Evolutionary conservation across 805 yeast genomes (phyloP).

Genomic region (Yarrowia hollandica): DNA sequence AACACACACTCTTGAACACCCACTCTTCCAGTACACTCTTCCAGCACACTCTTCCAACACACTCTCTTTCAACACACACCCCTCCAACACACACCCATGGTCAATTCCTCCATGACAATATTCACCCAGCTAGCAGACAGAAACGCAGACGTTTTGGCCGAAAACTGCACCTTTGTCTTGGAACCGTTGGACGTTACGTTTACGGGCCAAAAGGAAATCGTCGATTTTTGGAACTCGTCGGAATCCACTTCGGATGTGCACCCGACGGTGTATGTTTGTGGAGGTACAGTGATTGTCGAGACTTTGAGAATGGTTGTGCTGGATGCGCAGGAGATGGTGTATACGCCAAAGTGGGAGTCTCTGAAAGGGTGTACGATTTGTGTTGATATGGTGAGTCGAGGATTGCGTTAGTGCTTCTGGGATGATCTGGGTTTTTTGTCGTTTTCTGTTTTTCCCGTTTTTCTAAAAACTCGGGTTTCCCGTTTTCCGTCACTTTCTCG

Average conservation of each 20-base stretch:
- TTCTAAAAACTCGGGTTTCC: no score
- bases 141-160: neutral
- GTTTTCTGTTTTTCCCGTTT: neutral
- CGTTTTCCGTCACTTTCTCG: no score
- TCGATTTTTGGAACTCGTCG: neutral
- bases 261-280: neutral
- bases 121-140: neutral
- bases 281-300: neutral
- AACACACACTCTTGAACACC: neutral
- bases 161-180: neutral
- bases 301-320: neutral
- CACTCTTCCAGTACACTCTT: neutral
- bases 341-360: neutral
- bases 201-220: neutral
- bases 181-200: neutral
- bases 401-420: neutral
- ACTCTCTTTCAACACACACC: neutral
- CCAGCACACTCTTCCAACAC: neutral
- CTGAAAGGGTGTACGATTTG: neutral
- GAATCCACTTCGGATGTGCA: neutral
- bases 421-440: no score
- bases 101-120: neutral
- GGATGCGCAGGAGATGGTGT: neutral
- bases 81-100: neutral
- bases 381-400: conserved; percentile 3